A percentile compares a stretch with the other conserved stretches of the same genome.
Conservation (phyloP, 768 basidiomycete species). For the Baorangia bicolor region DNA sequence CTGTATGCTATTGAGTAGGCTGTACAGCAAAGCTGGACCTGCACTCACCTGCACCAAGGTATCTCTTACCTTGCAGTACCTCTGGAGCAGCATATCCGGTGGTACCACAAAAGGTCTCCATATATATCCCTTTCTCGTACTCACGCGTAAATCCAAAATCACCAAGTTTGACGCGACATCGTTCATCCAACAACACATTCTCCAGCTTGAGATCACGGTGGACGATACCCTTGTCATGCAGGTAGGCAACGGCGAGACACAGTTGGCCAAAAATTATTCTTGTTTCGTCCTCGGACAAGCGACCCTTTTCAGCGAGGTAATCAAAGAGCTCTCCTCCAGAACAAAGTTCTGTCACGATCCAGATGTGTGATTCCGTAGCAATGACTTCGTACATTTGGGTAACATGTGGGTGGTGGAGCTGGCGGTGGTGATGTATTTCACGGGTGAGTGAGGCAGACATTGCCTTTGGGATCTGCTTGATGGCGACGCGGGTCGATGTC, state of each 20-base stretch:
- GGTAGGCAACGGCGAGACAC: conserved; percentile 88
- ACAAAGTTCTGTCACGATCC: conserved; percentile 97
- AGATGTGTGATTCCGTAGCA: conserved; percentile 92
- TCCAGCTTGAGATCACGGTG: conserved; percentile 97
- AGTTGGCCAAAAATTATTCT: conserved; percentile 93
- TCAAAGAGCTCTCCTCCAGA: conserved; percentile 97
- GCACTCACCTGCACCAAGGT: conserved; percentile 79
- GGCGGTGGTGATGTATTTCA: conserved; percentile 98
- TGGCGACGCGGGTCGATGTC: conserved; percentile 87
- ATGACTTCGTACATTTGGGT: conserved; percentile 97
- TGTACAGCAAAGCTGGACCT: background rate
- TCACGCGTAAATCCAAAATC: conserved; percentile 96
- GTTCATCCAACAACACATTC: conserved; percentile 90
- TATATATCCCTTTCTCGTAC: conserved; percentile 70
- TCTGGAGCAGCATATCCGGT: conserved; percentile 93
- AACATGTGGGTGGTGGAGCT: conserved; percentile 93
- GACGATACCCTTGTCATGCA: conserved; percentile 91
- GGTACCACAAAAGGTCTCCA: conserved; percentile 96
- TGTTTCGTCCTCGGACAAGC: conserved; percentile 81
- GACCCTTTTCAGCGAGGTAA: conserved; percentile 93
- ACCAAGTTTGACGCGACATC: conserved; percentile 87
- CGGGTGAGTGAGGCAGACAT: conserved; percentile 90
- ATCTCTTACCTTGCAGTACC: conserved; percentile 85
- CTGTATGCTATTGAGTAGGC: conserved; percentile 39
- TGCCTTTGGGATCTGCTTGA: conserved; percentile 97